Conservation (phyloP, 1,139 yeast genomes). For the Protomyces gravidus region DNA sequence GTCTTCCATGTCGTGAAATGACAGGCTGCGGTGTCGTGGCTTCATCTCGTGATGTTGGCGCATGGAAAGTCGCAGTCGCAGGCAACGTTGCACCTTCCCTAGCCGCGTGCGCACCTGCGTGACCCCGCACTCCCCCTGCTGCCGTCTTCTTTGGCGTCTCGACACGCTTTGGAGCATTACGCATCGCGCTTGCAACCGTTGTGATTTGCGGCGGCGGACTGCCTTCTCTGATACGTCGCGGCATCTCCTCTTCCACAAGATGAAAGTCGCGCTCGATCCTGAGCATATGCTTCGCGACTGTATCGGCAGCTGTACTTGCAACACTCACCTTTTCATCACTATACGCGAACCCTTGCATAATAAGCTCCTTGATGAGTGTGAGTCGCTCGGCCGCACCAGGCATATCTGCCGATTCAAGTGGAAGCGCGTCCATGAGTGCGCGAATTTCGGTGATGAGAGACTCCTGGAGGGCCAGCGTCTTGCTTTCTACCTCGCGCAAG, state of each 20-base stretch:
- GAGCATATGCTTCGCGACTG: constrained; percentile 61
- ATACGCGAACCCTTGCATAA: constrained; percentile 75
- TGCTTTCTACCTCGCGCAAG: constrained; percentile 89
- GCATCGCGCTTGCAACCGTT: constrained; percentile 23
- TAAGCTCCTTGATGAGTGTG: constrained; percentile 41
- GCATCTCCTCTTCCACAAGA: constrained; percentile 63
- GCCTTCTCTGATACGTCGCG: constrained; percentile 15
- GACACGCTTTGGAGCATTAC: constrained; percentile 22
- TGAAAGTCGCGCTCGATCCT: constrained; percentile 76
- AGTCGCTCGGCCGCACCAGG: constrained; percentile 9
- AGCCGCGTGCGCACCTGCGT: neutral
- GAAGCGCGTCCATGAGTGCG: constrained; percentile 23
- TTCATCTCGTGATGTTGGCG: constrained; percentile 11
- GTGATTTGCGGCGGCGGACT: constrained; percentile 24
- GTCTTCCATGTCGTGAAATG: constrained; percentile 24
- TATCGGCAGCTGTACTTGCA: constrained; percentile 83
- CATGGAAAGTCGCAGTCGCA: neutral
- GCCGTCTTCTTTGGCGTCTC: constrained; percentile 23
- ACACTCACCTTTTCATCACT: constrained; percentile 97
- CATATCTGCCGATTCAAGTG: constrained; percentile 2
- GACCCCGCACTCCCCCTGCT: neutral
- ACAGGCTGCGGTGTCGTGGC: constrained; percentile 18
- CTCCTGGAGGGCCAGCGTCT: constrained; percentile 55
- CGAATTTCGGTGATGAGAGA: constrained; percentile 12
- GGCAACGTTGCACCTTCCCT: neutral